Evolutionary conservation across 306 rosid species (phyloP).

Genomic region (Trifolium repens): DNA sequence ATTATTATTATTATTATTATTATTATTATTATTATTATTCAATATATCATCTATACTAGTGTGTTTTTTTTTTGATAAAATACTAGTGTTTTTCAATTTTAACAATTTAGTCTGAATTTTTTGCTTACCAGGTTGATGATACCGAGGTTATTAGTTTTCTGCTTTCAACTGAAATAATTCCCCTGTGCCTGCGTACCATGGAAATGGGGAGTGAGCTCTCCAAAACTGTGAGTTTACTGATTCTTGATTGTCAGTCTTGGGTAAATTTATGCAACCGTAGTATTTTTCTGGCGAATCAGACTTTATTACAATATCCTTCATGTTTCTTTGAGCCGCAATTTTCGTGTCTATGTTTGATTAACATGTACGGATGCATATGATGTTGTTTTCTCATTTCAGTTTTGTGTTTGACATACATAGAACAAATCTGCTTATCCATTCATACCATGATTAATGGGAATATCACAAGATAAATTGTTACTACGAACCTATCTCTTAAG

Average conservation of each 20-base stretch:
- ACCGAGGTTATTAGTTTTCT: constrained; percentile 92
- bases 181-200: constrained; percentile 93
- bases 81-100: not conserved
- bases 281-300: constrained; percentile 14
- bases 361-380: constrained; percentile 6
- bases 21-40: not conserved
- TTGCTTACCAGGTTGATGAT: constrained; percentile 78
- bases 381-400: constrained; percentile 4
- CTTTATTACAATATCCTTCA: constrained; percentile 9
- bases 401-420: not conserved
- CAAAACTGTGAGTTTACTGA: constrained; percentile 81
- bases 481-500: constrained; percentile 10
- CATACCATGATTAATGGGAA: constrained; percentile 12
- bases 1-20: not conserved
- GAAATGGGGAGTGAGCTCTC: constrained; percentile 98
- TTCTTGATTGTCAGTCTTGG: constrained; percentile 33
- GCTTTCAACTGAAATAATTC: constrained; percentile 92
- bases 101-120: constrained; percentile 31
- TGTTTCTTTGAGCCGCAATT: constrained; percentile 5
- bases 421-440: constrained; percentile 28
- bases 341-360: constrained; percentile 2
- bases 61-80: not conserved
- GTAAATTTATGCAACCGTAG: not conserved
- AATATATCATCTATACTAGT: not conserved
- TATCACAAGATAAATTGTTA: constrained; percentile 14